Conservation (phyloP, 2,329 filamentous ascomycete genomes). For the Beauveria australis region DNA sequence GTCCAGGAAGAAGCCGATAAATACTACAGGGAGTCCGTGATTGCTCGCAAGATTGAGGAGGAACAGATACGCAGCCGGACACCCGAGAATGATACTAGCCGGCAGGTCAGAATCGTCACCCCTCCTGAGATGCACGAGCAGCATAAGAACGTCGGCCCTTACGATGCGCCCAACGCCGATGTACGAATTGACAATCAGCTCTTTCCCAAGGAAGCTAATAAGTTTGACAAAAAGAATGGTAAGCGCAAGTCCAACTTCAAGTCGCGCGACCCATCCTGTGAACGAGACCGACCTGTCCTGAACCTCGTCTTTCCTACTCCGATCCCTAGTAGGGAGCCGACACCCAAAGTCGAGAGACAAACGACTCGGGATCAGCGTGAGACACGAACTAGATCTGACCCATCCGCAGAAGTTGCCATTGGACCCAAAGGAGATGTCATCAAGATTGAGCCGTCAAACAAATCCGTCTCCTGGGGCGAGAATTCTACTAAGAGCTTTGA, state of each 20-base stretch:
- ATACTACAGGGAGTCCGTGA: constrained; percentile 46
- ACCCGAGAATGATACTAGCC: constrained; percentile 32
- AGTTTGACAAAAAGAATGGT: constrained; percentile 23
- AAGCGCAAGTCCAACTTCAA: constrained; percentile 26
- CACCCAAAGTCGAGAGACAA: constrained; percentile 13
- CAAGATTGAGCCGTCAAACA: constrained; percentile 35
- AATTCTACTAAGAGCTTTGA: constrained; percentile 58
- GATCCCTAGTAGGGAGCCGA: constrained; percentile 24
- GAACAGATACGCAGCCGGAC: constrained; percentile 46
- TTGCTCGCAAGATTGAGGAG: constrained; percentile 44
- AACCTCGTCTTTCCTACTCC: constrained; percentile 57
- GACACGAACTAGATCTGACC: constrained; percentile 17
- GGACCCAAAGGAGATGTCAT: constrained; percentile 35
- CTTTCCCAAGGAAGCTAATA: constrained; percentile 40
- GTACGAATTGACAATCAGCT: constrained; percentile 53
- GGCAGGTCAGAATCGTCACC: constrained; percentile 41
- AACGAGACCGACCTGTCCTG: constrained; percentile 48
- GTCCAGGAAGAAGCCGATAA: constrained; percentile 51
- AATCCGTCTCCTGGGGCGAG: constrained; percentile 56
- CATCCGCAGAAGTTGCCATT: constrained; percentile 27
- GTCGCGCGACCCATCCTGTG: constrained; percentile 44
- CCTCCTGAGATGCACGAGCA: constrained; percentile 36
- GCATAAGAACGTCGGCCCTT: constrained; percentile 36
- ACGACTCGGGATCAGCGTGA: constrained; percentile 7
- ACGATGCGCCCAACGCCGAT: constrained; percentile 54